phyloP scores from a whole-genome alignment of 495 filamentous ascomycete species.

The Aspergillus incahuasiensis region DNA sequence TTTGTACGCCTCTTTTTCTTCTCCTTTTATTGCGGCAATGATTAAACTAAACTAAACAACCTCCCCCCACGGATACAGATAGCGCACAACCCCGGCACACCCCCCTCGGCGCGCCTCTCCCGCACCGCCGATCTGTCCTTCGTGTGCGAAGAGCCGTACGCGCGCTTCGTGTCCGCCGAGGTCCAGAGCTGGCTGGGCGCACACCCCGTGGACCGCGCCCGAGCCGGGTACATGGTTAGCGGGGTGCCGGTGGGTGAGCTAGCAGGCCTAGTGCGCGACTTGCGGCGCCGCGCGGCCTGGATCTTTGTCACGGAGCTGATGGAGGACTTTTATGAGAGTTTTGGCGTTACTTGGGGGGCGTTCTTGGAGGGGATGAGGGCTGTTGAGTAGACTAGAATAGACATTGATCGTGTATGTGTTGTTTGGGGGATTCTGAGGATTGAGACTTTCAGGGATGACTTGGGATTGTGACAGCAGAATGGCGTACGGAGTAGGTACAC shows the following conservation, averaged over 20 bases:
- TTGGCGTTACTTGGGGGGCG: not conserved
- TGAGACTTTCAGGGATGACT: no score
- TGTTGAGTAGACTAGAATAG: no score
- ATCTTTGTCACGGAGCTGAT: conserved; percentile 16
- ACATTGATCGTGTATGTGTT: no score
- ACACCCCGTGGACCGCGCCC: conserved; percentile 4
- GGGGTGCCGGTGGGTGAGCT: conserved; percentile 10
- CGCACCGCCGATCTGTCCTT: conserved; percentile 11
- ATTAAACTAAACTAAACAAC: not conserved
- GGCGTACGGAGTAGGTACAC: no score
- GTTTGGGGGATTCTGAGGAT: no score
- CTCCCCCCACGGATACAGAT: conserved; percentile 1
- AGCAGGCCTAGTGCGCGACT: conserved; percentile 1
- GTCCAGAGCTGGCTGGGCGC: conserved; percentile 11
- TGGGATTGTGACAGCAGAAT: no score
- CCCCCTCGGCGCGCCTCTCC: conserved; percentile 6
- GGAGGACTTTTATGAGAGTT: conserved; percentile 20
- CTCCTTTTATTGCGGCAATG: no score
- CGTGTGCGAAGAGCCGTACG: conserved; percentile 15
- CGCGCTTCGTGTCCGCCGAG: conserved; percentile 11
- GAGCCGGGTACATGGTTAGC: conserved; percentile 12
- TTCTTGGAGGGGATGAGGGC: no score
- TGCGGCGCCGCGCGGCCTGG: conserved; percentile 12
- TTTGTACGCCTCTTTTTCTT: conserved; percentile 5
- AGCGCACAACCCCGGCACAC: conserved; percentile 18